Evolutionary conservation across 805 yeast genomes (phyloP).

Genomic region (Kodamaea neixiangensis): DNA sequence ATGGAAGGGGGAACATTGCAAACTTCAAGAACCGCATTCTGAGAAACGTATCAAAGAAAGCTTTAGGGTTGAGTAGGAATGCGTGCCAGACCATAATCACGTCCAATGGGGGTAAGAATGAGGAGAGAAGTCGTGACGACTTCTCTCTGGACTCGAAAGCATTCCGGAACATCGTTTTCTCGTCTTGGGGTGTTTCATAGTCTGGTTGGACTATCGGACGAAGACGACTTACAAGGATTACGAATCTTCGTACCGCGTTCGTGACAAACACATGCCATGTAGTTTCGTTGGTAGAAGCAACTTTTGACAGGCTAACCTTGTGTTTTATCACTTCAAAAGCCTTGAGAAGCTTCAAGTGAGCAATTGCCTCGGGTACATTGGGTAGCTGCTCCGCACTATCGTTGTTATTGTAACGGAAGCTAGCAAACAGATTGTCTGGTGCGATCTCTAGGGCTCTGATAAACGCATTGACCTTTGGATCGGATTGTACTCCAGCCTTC

Average conservation of each 20-base stretch:
- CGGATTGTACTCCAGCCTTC: too few relatives aligned
- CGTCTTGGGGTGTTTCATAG: background rate
- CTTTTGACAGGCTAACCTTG: slow-evolving; percentile 8
- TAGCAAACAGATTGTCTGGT: background rate
- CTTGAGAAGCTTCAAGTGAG: slow-evolving; percentile 25
- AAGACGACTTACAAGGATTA: slow-evolving; percentile 21
- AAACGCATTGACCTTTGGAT: background rate
- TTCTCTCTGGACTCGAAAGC: background rate
- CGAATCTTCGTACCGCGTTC: slow-evolving; percentile 24
- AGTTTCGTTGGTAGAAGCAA: slow-evolving; percentile 7
- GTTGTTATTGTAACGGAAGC: background rate
- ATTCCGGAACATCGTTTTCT: background rate
- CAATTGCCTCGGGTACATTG: slow-evolving; percentile 17
- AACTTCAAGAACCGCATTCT: slow-evolving; percentile 19
- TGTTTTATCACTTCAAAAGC: slow-evolving; percentile 23
- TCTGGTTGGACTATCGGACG: background rate
- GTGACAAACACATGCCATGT: slow-evolving; percentile 26
- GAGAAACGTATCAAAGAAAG: slow-evolving; percentile 17
- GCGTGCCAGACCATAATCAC: slow-evolving; percentile 27
- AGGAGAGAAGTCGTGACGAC: background rate
- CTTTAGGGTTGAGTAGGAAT: slow-evolving; percentile 21
- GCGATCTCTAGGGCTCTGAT: background rate
- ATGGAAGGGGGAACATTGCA: slow-evolving; percentile 22
- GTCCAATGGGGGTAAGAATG: slow-evolving; percentile 23
- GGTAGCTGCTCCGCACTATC: background rate